Evolutionary conservation across 352 stramenopile species (phyloP), one percentile per base, ranked within the genome.

Genomic region (Phytophthora tentaculata): DNA sequence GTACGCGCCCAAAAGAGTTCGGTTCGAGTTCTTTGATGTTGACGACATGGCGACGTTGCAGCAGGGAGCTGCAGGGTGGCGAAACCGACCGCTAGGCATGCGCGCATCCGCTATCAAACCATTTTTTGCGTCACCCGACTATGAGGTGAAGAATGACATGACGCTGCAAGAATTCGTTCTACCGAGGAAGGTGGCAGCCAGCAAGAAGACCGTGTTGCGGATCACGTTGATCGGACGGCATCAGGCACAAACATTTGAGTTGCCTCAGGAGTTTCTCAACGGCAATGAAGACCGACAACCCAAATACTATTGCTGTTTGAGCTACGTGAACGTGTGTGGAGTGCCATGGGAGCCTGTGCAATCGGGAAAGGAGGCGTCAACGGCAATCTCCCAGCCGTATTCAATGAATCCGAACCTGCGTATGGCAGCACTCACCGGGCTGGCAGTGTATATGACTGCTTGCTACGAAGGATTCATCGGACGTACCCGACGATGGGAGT

Each of bases 281-380:
- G 76, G 67, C 10, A 48, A 77, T 6, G 74, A 83, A 41, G 77
- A 89, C 45, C 72, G 62, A 37, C 53, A 66, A 50, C 86, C 84
- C 10, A 92, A 93, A 55, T 94, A 90, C 35, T 94, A 93, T 56
- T 89, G 83, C 58, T 94, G 86, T 56, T 26, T 95, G 8, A 95
- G 86, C 62, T 88, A 91, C 56, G 83, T 95, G 39, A 88, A 89
- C 35, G 82, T 84, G 19, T 59, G 87, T 7, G 85, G 85, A 2
- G 58, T 89, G 20, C 68, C 67, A 7, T 86, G 64, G 66, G 70
- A 68, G 1, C 71, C 72, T 26, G 57, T 56, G 17, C 50, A 29
- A 49, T 26, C 20, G 0, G 41, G 22, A 58, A 47, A 6, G 39
- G 47, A 61, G 7, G 32, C 14, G 32, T 51, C 64, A 51, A 24